Evolutionary conservation across 345 rosid species (phyloP).

Genomic region (Acer saccharum): DNA sequence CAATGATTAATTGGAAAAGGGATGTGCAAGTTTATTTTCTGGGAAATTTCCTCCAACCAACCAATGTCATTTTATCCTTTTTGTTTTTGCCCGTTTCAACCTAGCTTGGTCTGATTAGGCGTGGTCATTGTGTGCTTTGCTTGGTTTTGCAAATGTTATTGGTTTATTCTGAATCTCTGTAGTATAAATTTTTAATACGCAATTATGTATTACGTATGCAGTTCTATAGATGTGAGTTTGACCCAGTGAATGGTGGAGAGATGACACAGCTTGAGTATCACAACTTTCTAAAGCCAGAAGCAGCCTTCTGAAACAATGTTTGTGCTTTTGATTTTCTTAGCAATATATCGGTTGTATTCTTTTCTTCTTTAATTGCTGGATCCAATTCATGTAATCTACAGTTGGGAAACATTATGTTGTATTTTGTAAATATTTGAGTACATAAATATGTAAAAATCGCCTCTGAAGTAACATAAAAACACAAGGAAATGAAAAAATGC

Average conservation of each 20-base stretch:
- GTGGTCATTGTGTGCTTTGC: background rate
- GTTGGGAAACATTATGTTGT: background rate
- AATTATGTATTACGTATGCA: constrained; percentile 38
- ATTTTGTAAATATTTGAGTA: background rate
- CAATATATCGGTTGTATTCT: background rate
- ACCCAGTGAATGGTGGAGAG: constrained; percentile 88
- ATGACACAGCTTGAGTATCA: constrained; percentile 85
- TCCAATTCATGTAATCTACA: constrained; percentile 7
- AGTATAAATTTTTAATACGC: background rate
- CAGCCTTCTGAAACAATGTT: constrained; percentile 43
- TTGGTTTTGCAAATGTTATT: too few species aligned
- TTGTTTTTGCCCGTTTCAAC: background rate
- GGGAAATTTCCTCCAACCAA: background rate
- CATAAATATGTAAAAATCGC: constrained; percentile 9
- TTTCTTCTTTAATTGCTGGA: background rate
- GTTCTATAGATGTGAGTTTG: constrained; percentile 91
- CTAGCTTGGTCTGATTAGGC: background rate
- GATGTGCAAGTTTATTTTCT: background rate
- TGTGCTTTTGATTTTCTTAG: background rate
- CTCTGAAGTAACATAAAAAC: background rate
- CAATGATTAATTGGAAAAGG: too few species aligned
- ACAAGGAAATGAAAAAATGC: background rate
- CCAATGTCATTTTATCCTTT: background rate
- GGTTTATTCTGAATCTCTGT: background rate
- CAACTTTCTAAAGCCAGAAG: constrained; percentile 80